These are phyloP conservation scores for Neophaeococcomyces aloes DNA, from an alignment of 2,329 filamentous ascomycete genomes.

Conservation along the genomic window DNA sequence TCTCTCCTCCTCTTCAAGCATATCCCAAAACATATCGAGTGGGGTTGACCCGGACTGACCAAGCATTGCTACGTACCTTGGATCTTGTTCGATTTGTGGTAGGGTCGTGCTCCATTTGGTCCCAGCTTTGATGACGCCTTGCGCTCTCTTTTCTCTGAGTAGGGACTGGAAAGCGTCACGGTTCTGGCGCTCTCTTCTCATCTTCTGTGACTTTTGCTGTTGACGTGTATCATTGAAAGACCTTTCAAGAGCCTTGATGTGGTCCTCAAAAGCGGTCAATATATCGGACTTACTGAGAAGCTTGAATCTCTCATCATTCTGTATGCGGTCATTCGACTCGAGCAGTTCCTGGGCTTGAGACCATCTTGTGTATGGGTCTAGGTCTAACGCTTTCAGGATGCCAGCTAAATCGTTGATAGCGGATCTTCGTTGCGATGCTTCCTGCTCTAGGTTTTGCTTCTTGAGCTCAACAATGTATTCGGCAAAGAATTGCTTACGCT, in stretches of 20 bases:
- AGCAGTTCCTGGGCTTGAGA: slow-evolving; percentile 76
- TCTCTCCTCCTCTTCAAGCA: slow-evolving; percentile 85
- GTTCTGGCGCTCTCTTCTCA: slow-evolving; percentile 72
- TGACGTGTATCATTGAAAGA: slow-evolving; percentile 85
- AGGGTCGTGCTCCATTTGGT: slow-evolving; percentile 81
- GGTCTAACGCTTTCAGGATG: slow-evolving; percentile 65
- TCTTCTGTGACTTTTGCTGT: slow-evolving; percentile 70
- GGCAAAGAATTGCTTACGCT: slow-evolving; percentile 81
- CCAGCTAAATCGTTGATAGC: slow-evolving; percentile 75
- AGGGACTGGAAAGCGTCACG: slow-evolving; percentile 71
- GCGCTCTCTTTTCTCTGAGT: slow-evolving; percentile 60
- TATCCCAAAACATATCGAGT: slow-evolving; percentile 90
- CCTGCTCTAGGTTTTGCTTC: slow-evolving; percentile 65
- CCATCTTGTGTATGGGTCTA: slow-evolving; percentile 94
- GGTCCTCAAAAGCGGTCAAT: slow-evolving; percentile 83
- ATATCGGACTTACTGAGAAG: slow-evolving; percentile 79
- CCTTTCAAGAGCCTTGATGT: slow-evolving; percentile 86
- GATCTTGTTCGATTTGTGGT: slow-evolving; percentile 64
- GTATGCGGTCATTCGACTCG: slow-evolving; percentile 64
- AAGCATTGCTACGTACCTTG: slow-evolving; percentile 71
- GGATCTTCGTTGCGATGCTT: slow-evolving; percentile 60
- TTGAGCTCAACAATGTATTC: slow-evolving; percentile 83
- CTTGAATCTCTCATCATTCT: slow-evolving; percentile 74
- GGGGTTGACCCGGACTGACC: slow-evolving; percentile 77
- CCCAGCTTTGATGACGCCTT: slow-evolving; percentile 77